A percentile compares a stretch with the other conserved stretches of the same genome.
Conservation (phyloP, 2,329 filamentous ascomycete genomes). For the Microdochium bolleyi region DNA sequence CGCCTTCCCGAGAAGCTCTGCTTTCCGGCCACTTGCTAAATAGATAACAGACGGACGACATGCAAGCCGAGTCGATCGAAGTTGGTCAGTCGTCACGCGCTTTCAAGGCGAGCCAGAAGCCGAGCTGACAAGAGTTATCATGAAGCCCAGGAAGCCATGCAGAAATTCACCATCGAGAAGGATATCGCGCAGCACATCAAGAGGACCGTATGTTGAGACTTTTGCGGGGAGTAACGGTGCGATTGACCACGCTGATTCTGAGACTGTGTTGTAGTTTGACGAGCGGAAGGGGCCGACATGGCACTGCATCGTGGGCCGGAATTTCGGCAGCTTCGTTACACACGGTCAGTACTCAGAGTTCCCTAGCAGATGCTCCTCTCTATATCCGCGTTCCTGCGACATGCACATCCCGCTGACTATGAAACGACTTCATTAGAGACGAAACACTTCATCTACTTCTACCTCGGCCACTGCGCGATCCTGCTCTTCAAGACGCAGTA, state of each 20-base stretch:
- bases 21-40: constrained; percentile 18
- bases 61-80: constrained; percentile 94
- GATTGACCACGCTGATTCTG: neutral
- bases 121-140: neutral
- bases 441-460: constrained; percentile 99
- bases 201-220: constrained; percentile 21
- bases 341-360: constrained; percentile 57
- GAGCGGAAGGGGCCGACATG: constrained; percentile 95
- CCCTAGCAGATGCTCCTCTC: neutral
- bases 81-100: constrained; percentile 60
- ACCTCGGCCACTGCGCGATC: constrained; percentile 96
- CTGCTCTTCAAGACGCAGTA: constrained; percentile 99
- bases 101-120: constrained; percentile 5
- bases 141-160: constrained; percentile 55
- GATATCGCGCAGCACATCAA: constrained; percentile 29
- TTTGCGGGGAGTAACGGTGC: neutral
- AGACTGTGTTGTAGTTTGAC: constrained; percentile 62
- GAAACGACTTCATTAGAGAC: constrained; percentile 57
- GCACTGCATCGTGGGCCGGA: constrained; percentile 97
- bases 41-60: constrained; percentile 73
- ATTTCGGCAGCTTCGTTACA: constrained; percentile 98
- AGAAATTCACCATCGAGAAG: constrained; percentile 56
- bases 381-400: neutral
- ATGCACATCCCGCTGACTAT: constrained; percentile 1
- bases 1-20: constrained; percentile 14